phyloP scores from a whole-genome alignment of 129 eudicot genomes.

The Mikania micrantha region DNA sequence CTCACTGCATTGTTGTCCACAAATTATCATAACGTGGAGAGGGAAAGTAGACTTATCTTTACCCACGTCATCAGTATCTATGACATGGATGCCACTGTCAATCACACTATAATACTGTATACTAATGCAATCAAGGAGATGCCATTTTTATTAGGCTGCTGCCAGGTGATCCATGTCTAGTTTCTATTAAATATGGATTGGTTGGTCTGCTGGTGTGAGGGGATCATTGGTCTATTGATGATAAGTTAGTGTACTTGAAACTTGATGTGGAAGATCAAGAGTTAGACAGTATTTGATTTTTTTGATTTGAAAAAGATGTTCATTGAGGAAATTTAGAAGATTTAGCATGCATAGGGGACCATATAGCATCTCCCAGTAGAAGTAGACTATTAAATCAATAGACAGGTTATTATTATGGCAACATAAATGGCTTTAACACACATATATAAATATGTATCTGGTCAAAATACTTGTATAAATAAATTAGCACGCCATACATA shows the following conservation, averaged over 20 bases:
- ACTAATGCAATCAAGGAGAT: too few relatives aligned
- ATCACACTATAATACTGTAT: too few relatives aligned
- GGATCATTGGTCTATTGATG: not conserved
- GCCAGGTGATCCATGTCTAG: too few relatives aligned
- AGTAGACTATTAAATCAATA: not conserved
- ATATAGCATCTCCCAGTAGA: not conserved
- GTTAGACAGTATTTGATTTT: not conserved
- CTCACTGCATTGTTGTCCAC: too few relatives aligned
- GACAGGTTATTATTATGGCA: not conserved
- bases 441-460: not conserved
- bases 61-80: too few relatives aligned
- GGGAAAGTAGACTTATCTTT: too few relatives aligned
- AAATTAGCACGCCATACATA: not conserved
- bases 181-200: not conserved
- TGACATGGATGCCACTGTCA: too few relatives aligned
- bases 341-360: not conserved
- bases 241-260: not conserved
- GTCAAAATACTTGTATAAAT: not conserved
- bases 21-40: too few relatives aligned
- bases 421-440: too few relatives aligned
- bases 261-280: not conserved
- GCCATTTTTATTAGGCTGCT: too few relatives aligned
- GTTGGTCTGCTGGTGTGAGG: not conserved
- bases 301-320: not conserved
- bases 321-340: not conserved